Conservation (phyloP, 2,329 filamentous ascomycete species). For the Microascus cirrosus region DNA sequence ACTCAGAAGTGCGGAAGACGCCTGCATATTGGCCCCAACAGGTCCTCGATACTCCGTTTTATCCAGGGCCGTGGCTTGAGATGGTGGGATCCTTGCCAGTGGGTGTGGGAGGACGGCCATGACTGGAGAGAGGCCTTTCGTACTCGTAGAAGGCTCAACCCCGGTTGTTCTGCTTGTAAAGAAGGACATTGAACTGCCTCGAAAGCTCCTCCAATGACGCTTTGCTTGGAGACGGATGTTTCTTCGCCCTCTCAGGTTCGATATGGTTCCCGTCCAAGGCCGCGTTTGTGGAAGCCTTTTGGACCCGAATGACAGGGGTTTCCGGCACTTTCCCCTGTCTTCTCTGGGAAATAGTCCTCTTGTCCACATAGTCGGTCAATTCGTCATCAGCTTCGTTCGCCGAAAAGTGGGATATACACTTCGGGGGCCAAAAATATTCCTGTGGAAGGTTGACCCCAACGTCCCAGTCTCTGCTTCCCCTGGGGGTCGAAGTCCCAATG, state of each 20-base stretch:
- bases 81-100: neutral
- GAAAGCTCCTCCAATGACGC: conserved; percentile 6
- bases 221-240: conserved; percentile 7
- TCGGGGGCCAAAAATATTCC: neutral
- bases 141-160: neutral
- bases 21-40: neutral
- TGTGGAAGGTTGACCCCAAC: neutral
- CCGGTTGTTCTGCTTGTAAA: neutral
- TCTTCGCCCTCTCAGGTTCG: neutral
- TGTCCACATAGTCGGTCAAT: neutral
- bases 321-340: neutral
- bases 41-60: neutral
- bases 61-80: neutral
- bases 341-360: neutral
- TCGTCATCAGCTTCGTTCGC: neutral
- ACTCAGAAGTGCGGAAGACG: neutral
- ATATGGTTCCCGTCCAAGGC: neutral
- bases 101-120: neutral
- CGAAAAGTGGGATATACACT: neutral
- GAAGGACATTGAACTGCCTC: neutral
- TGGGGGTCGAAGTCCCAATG: neutral
- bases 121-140: neutral
- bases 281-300: neutral
- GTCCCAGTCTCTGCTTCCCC: neutral
- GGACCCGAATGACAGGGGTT: neutral